Conservation (phyloP, 352 stramenopile genomes). For the Phytophthora chlamydospora region DNA sequence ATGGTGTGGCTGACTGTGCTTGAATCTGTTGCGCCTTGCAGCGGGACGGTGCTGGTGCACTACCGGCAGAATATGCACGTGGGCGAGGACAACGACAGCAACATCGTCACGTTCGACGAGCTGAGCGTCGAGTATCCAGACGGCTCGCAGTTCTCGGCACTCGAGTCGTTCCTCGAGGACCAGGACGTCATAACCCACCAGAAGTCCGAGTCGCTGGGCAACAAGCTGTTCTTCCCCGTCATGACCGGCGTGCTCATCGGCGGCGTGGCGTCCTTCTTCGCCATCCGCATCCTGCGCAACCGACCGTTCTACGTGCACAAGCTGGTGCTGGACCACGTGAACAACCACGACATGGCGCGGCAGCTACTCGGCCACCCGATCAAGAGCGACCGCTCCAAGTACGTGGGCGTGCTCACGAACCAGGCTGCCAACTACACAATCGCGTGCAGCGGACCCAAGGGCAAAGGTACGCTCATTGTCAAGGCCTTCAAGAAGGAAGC, state of each 20-base stretch:
- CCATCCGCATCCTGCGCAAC: conserved; percentile 80
- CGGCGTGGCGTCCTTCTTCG: conserved; percentile 69
- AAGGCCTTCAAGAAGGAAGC: conserved; percentile 73
- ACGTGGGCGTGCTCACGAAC: conserved; percentile 65
- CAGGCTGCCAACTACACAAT: conserved; percentile 76
- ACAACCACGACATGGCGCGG: conserved; percentile 69
- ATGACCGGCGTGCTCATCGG: conserved; percentile 68
- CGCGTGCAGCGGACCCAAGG: conserved; percentile 65
- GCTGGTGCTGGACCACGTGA: conserved; percentile 74
- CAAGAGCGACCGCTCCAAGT: conserved; percentile 74
- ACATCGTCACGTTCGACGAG: conserved; percentile 61
- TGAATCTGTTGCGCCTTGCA: conserved; percentile 7
- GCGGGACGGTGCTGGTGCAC: conserved; percentile 49
- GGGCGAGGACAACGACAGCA: conserved; percentile 30
- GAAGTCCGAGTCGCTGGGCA: conserved; percentile 65
- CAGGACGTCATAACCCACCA: conserved; percentile 59
- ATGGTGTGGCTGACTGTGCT: not conserved
- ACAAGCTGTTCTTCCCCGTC: conserved; percentile 74
- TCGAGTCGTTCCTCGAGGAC: conserved; percentile 65
- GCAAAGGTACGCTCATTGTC: conserved; percentile 73
- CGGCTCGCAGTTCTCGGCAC: conserved; percentile 59
- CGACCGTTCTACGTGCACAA: conserved; percentile 85
- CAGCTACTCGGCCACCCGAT: conserved; percentile 70
- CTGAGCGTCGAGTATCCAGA: conserved; percentile 55
- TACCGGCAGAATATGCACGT: conserved; percentile 49